Conservation (phyloP, 2,329 filamentous ascomycete species). For the Chaetothyriales sp. region DNA sequence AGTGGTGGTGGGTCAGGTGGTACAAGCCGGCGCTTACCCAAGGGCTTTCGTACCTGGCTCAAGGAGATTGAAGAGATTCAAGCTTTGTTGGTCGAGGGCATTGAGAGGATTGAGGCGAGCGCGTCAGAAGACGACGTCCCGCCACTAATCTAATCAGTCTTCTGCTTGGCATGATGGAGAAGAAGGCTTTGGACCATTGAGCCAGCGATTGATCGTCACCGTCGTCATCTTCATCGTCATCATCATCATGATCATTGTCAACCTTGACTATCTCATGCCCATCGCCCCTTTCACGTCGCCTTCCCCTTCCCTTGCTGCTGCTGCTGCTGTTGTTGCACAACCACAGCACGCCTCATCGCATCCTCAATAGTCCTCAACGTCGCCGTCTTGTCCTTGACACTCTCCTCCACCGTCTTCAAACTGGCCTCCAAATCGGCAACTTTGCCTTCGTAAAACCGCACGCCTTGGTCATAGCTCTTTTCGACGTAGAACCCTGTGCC, state of each 20-base stretch:
- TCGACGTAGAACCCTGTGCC: conserved; percentile 91
- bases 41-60: conserved; percentile 25
- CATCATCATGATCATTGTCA: neutral
- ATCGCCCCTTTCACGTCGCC: conserved; percentile 16
- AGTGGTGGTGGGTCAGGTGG: conserved; percentile 6
- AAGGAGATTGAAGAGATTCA: conserved; percentile 22
- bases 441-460: conserved; percentile 53
- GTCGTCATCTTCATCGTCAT: neutral
- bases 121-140: neutral
- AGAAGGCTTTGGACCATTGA: neutral
- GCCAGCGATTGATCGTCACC: neutral
- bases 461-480: conserved; percentile 52
- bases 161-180: neutral
- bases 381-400: conserved; percentile 60
- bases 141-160: neutral
- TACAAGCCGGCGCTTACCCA: conserved; percentile 9
- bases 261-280: conserved; percentile 6
- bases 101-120: conserved; percentile 2
- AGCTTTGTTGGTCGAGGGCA: conserved; percentile 20
- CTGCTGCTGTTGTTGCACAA: conserved; percentile 26
- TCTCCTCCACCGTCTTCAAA: conserved; percentile 51
- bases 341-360: conserved; percentile 47
- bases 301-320: conserved; percentile 1
- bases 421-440: conserved; percentile 50
- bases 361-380: conserved; percentile 82